Percentiles rank a stretch among this genome's conserved stretches.
These are phyloP conservation scores for Boletus subcaerulescens DNA, from an alignment of 768 basidiomycete genomes.

Conservation along the genomic window DNA sequence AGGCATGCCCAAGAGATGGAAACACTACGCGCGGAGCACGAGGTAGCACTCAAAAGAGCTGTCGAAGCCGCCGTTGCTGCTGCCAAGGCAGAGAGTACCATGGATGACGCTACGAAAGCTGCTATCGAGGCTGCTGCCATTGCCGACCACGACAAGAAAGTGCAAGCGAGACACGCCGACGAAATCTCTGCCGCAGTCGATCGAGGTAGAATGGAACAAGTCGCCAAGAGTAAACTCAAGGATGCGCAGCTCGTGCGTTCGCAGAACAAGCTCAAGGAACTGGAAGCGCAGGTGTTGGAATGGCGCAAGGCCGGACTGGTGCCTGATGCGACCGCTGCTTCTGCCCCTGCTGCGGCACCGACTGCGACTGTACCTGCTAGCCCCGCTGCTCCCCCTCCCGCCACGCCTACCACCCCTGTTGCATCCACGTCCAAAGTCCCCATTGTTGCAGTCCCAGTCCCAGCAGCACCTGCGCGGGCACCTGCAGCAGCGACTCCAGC, in stretches of 20 bases:
- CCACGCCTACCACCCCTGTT: slow-evolving; percentile 28
- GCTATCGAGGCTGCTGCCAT: slow-evolving; percentile 49
- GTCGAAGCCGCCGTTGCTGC: slow-evolving; percentile 42
- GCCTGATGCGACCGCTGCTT: slow-evolving; percentile 35
- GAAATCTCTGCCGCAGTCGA: slow-evolving; percentile 68
- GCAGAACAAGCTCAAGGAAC: slow-evolving; percentile 61
- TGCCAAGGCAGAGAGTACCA: slow-evolving; percentile 34
- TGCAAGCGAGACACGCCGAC: slow-evolving; percentile 46
- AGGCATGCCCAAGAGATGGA: slow-evolving; percentile 61
- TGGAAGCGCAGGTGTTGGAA: slow-evolving; percentile 60
- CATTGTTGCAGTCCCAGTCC: slow-evolving; percentile 8
- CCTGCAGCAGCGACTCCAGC: slow-evolving; percentile 20
- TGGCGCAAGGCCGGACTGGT: slow-evolving; percentile 51
- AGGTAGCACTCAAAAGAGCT: slow-evolving; percentile 51
- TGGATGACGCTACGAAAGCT: slow-evolving; percentile 39
- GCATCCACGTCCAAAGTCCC: slow-evolving; percentile 23
- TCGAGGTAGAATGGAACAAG: slow-evolving; percentile 61
- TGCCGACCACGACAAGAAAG: slow-evolving; percentile 45
- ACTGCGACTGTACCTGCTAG: slow-evolving; percentile 13
- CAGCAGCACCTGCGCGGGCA: not conserved
- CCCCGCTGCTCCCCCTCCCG: slow-evolving; percentile 18
- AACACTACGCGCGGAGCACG: slow-evolving; percentile 52
- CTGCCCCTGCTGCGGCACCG: slow-evolving; percentile 14
- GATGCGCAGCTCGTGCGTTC: slow-evolving; percentile 64
- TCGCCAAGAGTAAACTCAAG: slow-evolving; percentile 62